Evolutionary conservation across 2,329 filamentous ascomycete genomes (phyloP), one percentile per base, ranked within the genome.

Genomic region (Atkinsonella texensis): DNA sequence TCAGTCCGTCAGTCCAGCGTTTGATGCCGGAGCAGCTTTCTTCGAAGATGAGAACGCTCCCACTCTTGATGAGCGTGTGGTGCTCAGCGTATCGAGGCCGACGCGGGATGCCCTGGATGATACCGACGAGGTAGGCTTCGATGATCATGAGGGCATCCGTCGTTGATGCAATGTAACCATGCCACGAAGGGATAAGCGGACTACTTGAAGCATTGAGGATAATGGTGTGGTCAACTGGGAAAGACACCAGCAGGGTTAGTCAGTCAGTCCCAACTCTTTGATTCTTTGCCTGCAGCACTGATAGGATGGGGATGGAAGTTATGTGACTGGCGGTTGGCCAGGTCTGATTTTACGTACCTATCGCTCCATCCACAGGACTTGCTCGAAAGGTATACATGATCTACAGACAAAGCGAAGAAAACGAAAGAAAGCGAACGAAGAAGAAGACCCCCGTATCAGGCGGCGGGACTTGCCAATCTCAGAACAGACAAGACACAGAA

Each of bases 21-120:
- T 93, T 93, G 70, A 95, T 94, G 4, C 88, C 88, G 0, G 89
- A 93, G 0, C 87, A 84, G 54, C 87, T 83, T 64, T 95, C 88
- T 62, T 94, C 88, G 66, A 94, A 95, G 58, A 95, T 87, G 67
- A 95, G 91, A 39, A 95, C 80, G 57, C 85, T 84, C 32, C 89
- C 89, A 57, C 87, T 93, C 58, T 79, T 80, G 62, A 95, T 90
- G 49, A 94, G 77, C 23, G 79, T 74, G 20, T 75, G 73, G 50
- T 89, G 78, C 68, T 95, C 89, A 50, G 87, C 77, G 60, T 95
- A 89, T 64, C 93, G 87, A 3, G 89, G 89, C 52, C 89, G 77
- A 49, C 89, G 83, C 18, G 86, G 81, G 32, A 91, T 85, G 65
- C 91, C 87, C 45, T 77, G 76, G 6, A 90, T 71, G 31, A 74